A percentile compares a stretch with the other conserved stretches of the same genome.
Conservation (phyloP, 2,329 filamentous ascomycete species). For the Penicillium sumatraense region DNA sequence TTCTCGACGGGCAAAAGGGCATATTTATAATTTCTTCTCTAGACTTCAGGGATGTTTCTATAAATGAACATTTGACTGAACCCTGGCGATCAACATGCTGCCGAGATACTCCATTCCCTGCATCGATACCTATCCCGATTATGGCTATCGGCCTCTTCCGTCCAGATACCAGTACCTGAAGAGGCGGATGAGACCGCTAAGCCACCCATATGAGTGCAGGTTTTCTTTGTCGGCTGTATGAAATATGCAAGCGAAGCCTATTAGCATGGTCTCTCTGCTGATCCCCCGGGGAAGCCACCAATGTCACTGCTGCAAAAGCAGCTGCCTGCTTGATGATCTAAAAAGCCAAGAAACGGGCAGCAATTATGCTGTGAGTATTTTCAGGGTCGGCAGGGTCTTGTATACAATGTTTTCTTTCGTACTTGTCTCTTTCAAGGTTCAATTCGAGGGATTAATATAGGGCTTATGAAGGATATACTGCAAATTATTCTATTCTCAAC, state of each 20-base stretch:
- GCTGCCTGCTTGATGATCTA: slow-evolving; percentile 17
- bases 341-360: slow-evolving; percentile 17
- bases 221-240: neutral
- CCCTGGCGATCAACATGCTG: slow-evolving; percentile 9
- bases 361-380: neutral
- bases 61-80: slow-evolving; percentile 9
- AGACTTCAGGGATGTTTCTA: slow-evolving; percentile 12
- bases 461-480: neutral
- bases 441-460: no score
- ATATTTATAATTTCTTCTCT: slow-evolving; percentile 17
- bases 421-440: neutral
- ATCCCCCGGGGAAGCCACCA: slow-evolving; percentile 12
- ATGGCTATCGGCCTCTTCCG: neutral
- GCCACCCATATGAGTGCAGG: slow-evolving; percentile 12
- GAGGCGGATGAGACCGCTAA: slow-evolving; percentile 11
- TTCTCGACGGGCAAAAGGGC: neutral
- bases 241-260: slow-evolving; percentile 9
- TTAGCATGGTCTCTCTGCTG: neutral
- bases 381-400: neutral
- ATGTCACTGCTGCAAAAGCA: slow-evolving; percentile 20
- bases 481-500: no score
- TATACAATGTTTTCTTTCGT: neutral
- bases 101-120: neutral
- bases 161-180: neutral
- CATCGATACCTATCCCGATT: neutral